phyloP scores from a whole-genome alignment of 495 filamentous ascomycete species.

The Eremomyces bilateralis region DNA sequence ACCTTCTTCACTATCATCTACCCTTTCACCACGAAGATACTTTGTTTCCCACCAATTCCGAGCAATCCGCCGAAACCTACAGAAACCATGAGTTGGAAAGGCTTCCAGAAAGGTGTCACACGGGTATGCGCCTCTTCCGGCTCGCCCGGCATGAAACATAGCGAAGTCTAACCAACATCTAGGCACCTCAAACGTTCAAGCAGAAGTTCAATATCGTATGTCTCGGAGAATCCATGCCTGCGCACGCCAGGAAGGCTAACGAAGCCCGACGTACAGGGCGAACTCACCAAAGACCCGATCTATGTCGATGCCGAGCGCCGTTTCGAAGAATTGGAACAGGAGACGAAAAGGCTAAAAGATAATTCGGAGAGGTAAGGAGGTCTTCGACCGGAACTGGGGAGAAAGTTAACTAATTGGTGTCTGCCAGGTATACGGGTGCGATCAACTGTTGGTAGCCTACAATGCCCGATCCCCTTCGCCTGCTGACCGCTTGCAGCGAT shows the following conservation, averaged over 20 bases:
- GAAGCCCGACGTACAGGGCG: constrained; percentile 28
- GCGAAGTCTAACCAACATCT: constrained; percentile 2
- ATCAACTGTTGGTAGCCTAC: constrained; percentile 59
- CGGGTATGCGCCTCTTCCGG: constrained; percentile 30
- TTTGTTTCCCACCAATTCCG: too few relatives aligned
- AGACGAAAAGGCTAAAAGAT: constrained; percentile 91
- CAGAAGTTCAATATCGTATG: constrained; percentile 68
- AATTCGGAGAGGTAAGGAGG: constrained; percentile 57
- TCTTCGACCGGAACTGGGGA: neutral
- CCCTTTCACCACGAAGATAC: too few relatives aligned
- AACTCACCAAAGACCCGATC: constrained; percentile 80
- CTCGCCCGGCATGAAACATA: neutral
- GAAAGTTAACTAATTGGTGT: neutral
- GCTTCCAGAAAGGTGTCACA: constrained; percentile 71
- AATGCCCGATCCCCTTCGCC: constrained; percentile 5
- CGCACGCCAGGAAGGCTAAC: constrained; percentile 4
- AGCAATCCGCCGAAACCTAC: constrained; percentile 1
- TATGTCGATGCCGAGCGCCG: constrained; percentile 88
- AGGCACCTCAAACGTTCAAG: constrained; percentile 85
- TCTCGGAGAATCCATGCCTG: neutral
- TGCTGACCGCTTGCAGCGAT: constrained; percentile 59
- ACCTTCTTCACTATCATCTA: too few relatives aligned
- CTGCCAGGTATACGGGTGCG: constrained; percentile 55
- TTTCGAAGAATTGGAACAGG: constrained; percentile 78
- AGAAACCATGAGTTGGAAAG: constrained; percentile 77